Evolutionary conservation across 139 green algal species (phyloP).

Genomic region (Micractinium sp.): DNA sequence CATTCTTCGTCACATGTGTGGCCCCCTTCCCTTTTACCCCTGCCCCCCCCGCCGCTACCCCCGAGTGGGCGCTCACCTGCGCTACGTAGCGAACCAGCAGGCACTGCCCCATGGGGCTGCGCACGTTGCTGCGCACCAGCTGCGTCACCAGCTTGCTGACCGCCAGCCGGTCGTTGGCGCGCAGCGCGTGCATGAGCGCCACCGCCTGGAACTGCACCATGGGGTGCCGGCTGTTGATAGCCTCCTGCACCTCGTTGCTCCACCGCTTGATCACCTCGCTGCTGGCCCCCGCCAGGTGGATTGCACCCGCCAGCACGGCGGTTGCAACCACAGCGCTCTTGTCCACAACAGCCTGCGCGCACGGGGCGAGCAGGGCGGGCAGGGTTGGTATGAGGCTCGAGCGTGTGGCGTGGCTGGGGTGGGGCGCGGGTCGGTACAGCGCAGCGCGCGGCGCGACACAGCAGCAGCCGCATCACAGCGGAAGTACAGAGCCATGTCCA

Average conservation of each 20-base stretch:
- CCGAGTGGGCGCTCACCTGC: constrained; percentile 82
- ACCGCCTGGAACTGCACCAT: constrained; percentile 88
- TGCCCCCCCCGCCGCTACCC: too few species aligned
- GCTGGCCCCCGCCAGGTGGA: constrained; percentile 83
- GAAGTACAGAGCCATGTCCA: too few species aligned
- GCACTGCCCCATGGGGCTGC: constrained; percentile 95
- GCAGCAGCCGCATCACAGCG: not conserved
- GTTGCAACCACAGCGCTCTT: constrained; percentile 80
- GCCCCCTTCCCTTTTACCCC: too few species aligned
- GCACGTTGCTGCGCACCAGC: constrained; percentile 82
- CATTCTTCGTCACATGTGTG: too few species aligned
- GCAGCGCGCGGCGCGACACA: not conserved
- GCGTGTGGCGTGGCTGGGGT: not conserved
- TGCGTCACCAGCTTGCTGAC: constrained; percentile 97
- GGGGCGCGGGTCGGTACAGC: fast-evolving
- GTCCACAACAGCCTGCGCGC: constrained; percentile 89
- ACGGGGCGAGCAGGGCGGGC: too few species aligned
- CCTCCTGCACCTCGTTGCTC: constrained; percentile 96
- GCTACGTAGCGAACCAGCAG: constrained; percentile 94
- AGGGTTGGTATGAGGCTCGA: too few species aligned
- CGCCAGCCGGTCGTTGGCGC: constrained; percentile 91
- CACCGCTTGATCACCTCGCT: constrained; percentile 97
- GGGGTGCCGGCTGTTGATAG: constrained; percentile 83
- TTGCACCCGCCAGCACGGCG: constrained; percentile 85
- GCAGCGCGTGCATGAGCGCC: constrained; percentile 92